Evolutionary conservation across 2,329 filamentous ascomycete genomes (phyloP).

Genomic region (Aureobasidium sp.): DNA sequence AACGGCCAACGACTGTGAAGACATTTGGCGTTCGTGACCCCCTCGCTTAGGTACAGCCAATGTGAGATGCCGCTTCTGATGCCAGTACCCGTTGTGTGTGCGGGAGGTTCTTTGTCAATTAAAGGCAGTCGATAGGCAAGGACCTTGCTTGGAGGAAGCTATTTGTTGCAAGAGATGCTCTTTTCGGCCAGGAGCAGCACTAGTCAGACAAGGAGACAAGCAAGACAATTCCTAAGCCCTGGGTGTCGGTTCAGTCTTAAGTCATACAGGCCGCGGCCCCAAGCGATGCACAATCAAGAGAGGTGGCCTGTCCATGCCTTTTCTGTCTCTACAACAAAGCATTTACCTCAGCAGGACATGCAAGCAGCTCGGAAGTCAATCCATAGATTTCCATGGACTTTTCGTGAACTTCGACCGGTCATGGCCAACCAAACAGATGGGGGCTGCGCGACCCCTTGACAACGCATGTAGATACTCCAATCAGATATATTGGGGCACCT

Average conservation of each 20-base stretch:
- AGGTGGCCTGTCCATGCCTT: not conserved
- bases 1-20: slow-evolving; percentile 13
- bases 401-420: not conserved
- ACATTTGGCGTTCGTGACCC: slow-evolving; percentile 3
- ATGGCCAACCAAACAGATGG: slow-evolving; percentile 3
- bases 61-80: slow-evolving; percentile 1
- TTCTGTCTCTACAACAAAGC: not conserved
- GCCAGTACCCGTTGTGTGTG: slow-evolving; percentile 2
- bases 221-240: slow-evolving; percentile 1
- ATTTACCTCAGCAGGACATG: slow-evolving; percentile 3
- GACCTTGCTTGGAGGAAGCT: not conserved
- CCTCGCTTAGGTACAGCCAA: slow-evolving; percentile 6
- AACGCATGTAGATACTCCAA: slow-evolving; percentile 1
- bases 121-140: not conserved
- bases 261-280: not conserved
- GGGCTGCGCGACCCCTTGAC: slow-evolving; percentile 1
- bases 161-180: slow-evolving; percentile 1
- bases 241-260: slow-evolving; percentile 2
- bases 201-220: slow-evolving; percentile 4
- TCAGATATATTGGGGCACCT: not conserved
- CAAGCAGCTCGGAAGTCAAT: not conserved
- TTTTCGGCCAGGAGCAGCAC: slow-evolving; percentile 5
- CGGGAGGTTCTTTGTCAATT: not conserved
- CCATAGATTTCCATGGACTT: not conserved
- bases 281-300: slow-evolving; percentile 1